Percentiles rank a stretch among this genome's conserved stretches.
These are phyloP conservation scores for apple (Malus domestica) DNA, from an alignment of 306 rosid species.

Conservation along the genomic window DNA sequence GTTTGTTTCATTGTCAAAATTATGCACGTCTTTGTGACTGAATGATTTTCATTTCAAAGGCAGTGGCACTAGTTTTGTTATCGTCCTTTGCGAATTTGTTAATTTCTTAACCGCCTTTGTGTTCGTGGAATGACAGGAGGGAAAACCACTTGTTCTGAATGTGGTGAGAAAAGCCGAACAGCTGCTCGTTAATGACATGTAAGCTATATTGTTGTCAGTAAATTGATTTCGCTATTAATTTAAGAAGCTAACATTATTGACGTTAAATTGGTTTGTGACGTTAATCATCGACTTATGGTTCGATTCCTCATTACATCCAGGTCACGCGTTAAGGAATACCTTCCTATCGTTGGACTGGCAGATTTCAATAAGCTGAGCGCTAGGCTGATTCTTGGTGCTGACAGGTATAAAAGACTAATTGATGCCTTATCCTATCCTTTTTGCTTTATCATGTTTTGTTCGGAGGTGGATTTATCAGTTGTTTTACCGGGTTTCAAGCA, in stretches of 20 bases:
- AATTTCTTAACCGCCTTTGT: neutral
- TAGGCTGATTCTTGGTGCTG: slow-evolving; percentile 83
- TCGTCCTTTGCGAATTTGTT: neutral
- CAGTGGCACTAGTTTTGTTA: neutral
- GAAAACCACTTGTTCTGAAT: slow-evolving; percentile 90
- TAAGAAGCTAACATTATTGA: neutral
- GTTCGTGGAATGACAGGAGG: slow-evolving; percentile 54
- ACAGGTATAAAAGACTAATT: slow-evolving; percentile 45
- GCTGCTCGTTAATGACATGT: slow-evolving; percentile 66
- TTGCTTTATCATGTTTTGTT: neutral
- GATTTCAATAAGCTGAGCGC: slow-evolving; percentile 93
- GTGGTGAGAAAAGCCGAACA: slow-evolving; percentile 81
- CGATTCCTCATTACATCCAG: slow-evolving; percentile 31
- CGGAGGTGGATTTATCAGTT: neutral
- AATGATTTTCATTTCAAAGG: neutral
- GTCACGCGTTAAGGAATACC: slow-evolving; percentile 81
- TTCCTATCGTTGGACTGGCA: slow-evolving; percentile 78
- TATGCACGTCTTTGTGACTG: neutral
- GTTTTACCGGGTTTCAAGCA: neutral
- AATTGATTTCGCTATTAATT: neutral
- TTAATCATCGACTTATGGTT: neutral
- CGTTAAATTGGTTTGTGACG: neutral
- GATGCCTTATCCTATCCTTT: neutral
- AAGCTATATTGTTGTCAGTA: slow-evolving; percentile 7
- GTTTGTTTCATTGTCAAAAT: neutral